Base-by-base conservation (phyloP, 495 filamentous ascomycete species). In the Hapsidospora chrysogenum region DNA sequence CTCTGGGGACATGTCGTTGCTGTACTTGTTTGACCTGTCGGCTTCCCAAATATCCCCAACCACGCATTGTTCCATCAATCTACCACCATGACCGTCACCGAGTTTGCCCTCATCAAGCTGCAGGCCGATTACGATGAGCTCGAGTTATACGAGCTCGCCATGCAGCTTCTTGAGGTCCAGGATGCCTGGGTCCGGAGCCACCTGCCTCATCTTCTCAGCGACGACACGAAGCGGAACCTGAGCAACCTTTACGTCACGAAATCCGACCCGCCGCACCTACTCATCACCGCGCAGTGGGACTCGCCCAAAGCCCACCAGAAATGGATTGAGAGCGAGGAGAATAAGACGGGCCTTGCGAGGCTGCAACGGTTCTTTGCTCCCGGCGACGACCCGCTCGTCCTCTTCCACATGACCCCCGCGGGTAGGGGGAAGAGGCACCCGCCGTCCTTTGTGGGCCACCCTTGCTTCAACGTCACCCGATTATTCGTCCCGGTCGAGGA, bases 271-370 rank as follows among this genome's bases (percentile, higher is more conserved):
- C 43, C 46, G 2, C 46, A 49, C 9, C 40, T 64, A n/a, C 58
- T 72, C 35, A 45, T 72, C 11, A 47, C 64, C 2, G 66, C 66
- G 21, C 54, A 57, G 16, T 74, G 70, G 70, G 52, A 54, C 10
- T 66, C 63, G 2, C 49, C 60, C 8, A 53, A 44, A 2, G 47
- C 56, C 14, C 71, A 74, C 39, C 41, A 43, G 31, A 39, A 57
- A n/a, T 73, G 68, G 65, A 51, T 67, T 15, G 46, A 46, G 17
- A 58, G 52, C 8, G 43, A 47, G 14, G 55, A 52, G 19, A 61
- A 60, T 38, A 29, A 41, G 31, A 16, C 31, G 0, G 40, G 36
- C 22, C 53, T 48, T 35, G 43, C 31, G 3, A 32, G 17, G 14
- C 33, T 59, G 11, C 16, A 10, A 6, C 45, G 46, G 31, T 53